phyloP scores from a whole-genome alignment of 2,329 filamentous ascomycete species.

The Calonectria crousiana region DNA sequence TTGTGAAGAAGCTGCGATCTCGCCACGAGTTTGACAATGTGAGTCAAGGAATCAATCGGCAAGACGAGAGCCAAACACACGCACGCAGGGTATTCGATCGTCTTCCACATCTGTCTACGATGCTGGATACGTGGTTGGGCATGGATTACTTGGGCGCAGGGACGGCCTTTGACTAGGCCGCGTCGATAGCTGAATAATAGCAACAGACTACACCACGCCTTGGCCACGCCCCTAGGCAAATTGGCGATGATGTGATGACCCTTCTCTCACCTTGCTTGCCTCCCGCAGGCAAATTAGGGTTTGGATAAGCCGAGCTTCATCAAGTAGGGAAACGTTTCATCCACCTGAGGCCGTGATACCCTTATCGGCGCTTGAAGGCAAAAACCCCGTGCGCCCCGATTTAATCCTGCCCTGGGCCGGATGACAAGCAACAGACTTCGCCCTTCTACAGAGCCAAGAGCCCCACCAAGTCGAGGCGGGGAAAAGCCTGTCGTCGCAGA shows the following conservation, averaged over 20 bases:
- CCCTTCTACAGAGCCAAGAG: background rate
- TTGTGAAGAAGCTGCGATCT: background rate
- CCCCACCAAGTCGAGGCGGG: background rate
- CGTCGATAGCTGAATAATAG: background rate
- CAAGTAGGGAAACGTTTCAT: background rate
- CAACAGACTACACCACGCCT: background rate
- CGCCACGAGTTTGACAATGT: background rate
- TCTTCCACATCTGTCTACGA: background rate
- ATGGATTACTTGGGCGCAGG: background rate
- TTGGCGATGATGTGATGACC: background rate
- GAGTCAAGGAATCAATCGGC: background rate
- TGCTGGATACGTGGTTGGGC: background rate
- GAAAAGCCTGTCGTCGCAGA: background rate
- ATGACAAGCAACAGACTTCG: slow-evolving; percentile 10
- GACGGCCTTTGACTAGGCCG: background rate
- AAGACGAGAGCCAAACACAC: background rate
- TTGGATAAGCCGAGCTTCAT: background rate
- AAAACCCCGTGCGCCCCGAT: slow-evolving; percentile 1
- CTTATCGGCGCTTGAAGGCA: slow-evolving; percentile 7
- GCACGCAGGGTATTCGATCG: background rate
- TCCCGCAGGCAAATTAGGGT: background rate
- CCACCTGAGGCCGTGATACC: slow-evolving; percentile 2
- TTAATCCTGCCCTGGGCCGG: slow-evolving; percentile 1
- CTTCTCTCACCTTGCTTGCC: background rate
- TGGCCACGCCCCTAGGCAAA: background rate